Evolutionary conservation across 202 grass and related monocot species (phyloP), one percentile per base, ranked within the genome.

Genomic region (Alloteropsis angusta): DNA sequence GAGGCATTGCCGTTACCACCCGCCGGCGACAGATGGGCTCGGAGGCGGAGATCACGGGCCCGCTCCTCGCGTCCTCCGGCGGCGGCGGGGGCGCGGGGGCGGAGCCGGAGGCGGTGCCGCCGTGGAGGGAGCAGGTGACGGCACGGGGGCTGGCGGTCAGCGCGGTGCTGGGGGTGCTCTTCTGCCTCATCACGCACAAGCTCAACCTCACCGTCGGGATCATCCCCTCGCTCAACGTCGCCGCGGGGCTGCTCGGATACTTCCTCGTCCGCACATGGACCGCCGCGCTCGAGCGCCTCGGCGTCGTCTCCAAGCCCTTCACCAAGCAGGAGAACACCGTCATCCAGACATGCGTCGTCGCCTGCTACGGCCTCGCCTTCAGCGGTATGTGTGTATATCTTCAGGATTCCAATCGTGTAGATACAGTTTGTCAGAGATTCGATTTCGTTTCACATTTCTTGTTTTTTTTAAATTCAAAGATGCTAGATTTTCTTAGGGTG

Each of bases 251-350:
- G 71, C 93, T 97, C 45, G 86, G 88, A 5, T 97, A 85, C 77
- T 87, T 97, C 79, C 84, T 97, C 17, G 74, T 93, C 9, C 81
- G 79, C 44, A 80, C 62, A 11, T 97, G 90, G 93, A 97, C 85
- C 10, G 74, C 87, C 0, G 72, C 78, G 49, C 49, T 90, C 50
- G 68, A 46, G 45, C 77, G 16, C 72, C 22, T 93, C 14, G 90
- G 93, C 4, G 14, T 91, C 72, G 46, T 86, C 14, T 76, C 85
- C 60, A 82, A 65, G 71, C 83, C 93, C 8, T 97, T 97, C 69
- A 97, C 90, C 39, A 93, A 90, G 90, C 90, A 97, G 81, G 93
- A 97, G 87, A 97, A 93, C 79, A 97, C 90, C 64, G 90, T 93
- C 60, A 93, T 97, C 64, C 88, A 97, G 90, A 90, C 90, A 1